Conservation (phyloP, 768 basidiomycete genomes). For the Mycena chlorophos region DNA sequence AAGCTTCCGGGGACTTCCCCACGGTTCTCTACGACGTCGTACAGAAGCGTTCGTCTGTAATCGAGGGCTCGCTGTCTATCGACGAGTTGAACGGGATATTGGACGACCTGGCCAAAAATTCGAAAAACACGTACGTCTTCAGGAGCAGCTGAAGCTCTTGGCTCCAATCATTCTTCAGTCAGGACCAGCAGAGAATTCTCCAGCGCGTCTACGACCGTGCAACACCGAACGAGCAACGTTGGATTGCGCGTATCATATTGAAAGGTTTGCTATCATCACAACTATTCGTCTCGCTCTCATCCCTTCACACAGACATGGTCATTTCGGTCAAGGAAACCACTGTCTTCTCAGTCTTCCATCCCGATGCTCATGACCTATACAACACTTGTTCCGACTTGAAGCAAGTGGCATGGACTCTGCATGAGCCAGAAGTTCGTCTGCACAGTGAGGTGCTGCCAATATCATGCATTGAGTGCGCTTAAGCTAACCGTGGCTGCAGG, state of each 20-base stretch:
- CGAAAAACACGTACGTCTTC: conserved; percentile 65
- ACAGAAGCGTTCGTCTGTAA: conserved; percentile 76
- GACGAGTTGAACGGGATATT: conserved; percentile 81
- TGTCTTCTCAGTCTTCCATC: conserved; percentile 88
- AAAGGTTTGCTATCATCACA: conserved; percentile 59
- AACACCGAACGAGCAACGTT: conserved; percentile 87
- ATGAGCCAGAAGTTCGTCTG: conserved; percentile 69
- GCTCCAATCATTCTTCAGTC: conserved; percentile 44
- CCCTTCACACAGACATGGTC: conserved; percentile 64
- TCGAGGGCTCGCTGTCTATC: conserved; percentile 73
- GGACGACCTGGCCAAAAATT: conserved; percentile 70
- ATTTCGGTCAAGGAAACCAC: conserved; percentile 95
- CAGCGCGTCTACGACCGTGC: conserved; percentile 74
- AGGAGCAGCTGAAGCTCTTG: not conserved
- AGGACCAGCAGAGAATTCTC: conserved; percentile 72
- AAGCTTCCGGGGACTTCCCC: conserved; percentile 83
- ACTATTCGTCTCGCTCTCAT: not conserved
- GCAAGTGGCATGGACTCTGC: conserved; percentile 87
- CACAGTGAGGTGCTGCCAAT: conserved; percentile 51
- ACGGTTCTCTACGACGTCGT: conserved; percentile 86
- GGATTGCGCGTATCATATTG: conserved; percentile 94
- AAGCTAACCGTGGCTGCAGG: conserved; percentile 42
- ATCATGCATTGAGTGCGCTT: not conserved
- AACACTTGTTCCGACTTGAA: conserved; percentile 97
- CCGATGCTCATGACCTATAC: conserved; percentile 90